These are phyloP conservation scores for Scheffersomyces stambukii DNA, from an alignment of 1,139 yeast species.

Conservation along the genomic window DNA sequence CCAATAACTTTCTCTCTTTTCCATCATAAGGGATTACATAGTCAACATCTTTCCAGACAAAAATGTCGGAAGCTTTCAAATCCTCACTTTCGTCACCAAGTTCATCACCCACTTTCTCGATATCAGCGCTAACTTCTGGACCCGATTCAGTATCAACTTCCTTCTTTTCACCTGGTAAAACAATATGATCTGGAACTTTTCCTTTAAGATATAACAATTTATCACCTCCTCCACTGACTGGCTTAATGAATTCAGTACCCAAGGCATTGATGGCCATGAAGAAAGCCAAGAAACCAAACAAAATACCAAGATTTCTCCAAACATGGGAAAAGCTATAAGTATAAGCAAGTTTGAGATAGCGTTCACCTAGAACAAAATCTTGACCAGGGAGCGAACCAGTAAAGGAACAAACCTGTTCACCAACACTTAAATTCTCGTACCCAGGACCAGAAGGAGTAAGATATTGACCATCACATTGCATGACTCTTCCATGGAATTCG, in stretches of 20 bases:
- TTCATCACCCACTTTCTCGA: constrained; percentile 29
- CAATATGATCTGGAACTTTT: constrained; percentile 34
- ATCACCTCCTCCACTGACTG: constrained; percentile 55
- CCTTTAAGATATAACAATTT: constrained; percentile 54
- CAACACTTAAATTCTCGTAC: constrained; percentile 33
- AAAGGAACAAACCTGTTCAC: constrained; percentile 48
- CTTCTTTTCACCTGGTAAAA: constrained; percentile 17
- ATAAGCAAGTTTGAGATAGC: constrained; percentile 40
- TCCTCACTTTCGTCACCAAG: constrained; percentile 31
- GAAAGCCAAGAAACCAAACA: constrained; percentile 51
- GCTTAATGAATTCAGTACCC: constrained; percentile 49
- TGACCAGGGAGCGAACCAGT: constrained; percentile 46
- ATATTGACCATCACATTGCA: constrained; percentile 41
- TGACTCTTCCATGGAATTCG: constrained; percentile 53
- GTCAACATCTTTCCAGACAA: constrained; percentile 41
- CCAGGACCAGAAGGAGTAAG: constrained; percentile 52
- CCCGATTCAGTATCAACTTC: constrained; percentile 10
- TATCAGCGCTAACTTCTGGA: constrained; percentile 18
- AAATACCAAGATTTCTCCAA: constrained; percentile 66
- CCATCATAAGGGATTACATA: constrained; percentile 38
- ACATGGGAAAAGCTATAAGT: constrained; percentile 43
- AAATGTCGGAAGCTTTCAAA: constrained; percentile 27
- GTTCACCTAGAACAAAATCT: constrained; percentile 44
- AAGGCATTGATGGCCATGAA: constrained; percentile 43
- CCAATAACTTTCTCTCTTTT: constrained; percentile 45